These are phyloP conservation scores for Aureobasidium musti DNA, from an alignment of 2,329 filamentous ascomycete genomes.

Conservation along the genomic window DNA sequence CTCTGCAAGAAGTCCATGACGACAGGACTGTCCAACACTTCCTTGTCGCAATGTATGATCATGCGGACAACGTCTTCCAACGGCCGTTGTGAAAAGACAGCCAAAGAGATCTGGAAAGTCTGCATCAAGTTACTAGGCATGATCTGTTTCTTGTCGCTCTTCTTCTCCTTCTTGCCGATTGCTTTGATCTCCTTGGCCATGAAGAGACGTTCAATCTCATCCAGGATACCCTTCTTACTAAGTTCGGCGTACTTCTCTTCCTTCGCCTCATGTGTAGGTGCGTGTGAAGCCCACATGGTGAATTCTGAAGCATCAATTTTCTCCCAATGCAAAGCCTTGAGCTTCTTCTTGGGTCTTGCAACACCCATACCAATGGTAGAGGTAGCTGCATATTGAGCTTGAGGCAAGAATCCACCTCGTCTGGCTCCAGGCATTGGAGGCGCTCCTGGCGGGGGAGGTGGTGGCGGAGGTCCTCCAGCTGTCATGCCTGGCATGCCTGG, in stretches of 20 bases:
- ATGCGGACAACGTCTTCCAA: slow-evolving; percentile 85
- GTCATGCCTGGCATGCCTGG: slow-evolving; percentile 55
- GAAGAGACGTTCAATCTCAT: slow-evolving; percentile 97
- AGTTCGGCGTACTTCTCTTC: slow-evolving; percentile 96
- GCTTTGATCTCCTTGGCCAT: slow-evolving; percentile 95
- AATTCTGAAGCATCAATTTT: slow-evolving; percentile 92
- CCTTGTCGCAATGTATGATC: slow-evolving; percentile 92
- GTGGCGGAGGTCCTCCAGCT: slow-evolving; percentile 55
- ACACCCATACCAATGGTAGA: slow-evolving; percentile 71
- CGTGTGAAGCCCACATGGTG: slow-evolving; percentile 88
- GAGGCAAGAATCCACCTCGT: slow-evolving; percentile 72
- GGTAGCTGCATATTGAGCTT: slow-evolving; percentile 57
- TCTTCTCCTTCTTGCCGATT: slow-evolving; percentile 71
- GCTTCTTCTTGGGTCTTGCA: slow-evolving; percentile 95
- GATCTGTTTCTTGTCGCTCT: slow-evolving; percentile 96
- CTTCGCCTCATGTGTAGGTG: slow-evolving; percentile 80
- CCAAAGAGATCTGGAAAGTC: slow-evolving; percentile 87
- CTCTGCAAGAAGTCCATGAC: slow-evolving; percentile 97
- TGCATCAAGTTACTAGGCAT: slow-evolving; percentile 89
- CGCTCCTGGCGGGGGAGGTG: slow-evolving; percentile 66
- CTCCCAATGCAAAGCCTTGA: slow-evolving; percentile 99
- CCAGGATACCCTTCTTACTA: slow-evolving; percentile 89
- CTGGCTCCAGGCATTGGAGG: slow-evolving; percentile 61
- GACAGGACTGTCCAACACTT: slow-evolving; percentile 83
- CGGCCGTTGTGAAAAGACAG: slow-evolving; percentile 84